Conservation (phyloP, 768 basidiomycete genomes). For the Leucocoprinus sp. region DNA sequence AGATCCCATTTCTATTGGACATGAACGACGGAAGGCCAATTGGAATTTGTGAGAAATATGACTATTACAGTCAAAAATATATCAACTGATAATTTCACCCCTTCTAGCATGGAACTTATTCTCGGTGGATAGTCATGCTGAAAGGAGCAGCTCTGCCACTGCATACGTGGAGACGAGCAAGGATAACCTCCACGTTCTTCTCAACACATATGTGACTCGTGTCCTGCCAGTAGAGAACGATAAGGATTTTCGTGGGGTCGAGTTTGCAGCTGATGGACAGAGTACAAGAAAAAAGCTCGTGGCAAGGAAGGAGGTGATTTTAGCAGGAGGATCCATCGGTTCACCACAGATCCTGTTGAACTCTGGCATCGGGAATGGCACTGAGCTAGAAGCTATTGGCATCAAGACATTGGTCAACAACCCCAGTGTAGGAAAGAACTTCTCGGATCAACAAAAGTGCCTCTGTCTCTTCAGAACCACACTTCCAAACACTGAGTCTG, state of each 20-base stretch:
- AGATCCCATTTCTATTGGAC: slow-evolving; percentile 11
- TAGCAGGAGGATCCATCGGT: slow-evolving; percentile 24
- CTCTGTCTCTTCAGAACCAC: background rate
- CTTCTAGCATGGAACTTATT: slow-evolving; percentile 9
- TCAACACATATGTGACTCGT: slow-evolving; percentile 13
- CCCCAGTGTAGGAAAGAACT: slow-evolving; percentile 16
- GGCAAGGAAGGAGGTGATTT: slow-evolving; percentile 23
- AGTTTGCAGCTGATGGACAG: slow-evolving; percentile 7
- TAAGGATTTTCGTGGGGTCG: slow-evolving; percentile 11
- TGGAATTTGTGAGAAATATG: slow-evolving; percentile 7
- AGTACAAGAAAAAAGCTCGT: slow-evolving; percentile 10
- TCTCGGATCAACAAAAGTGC: slow-evolving; percentile 14
- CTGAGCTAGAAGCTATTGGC: slow-evolving; percentile 12
- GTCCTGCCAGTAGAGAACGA: slow-evolving; percentile 5
- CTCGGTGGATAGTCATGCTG: slow-evolving; percentile 10
- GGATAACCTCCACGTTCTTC: slow-evolving; percentile 7
- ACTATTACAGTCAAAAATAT: background rate
- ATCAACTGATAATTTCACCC: background rate
- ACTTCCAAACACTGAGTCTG: slow-evolving; percentile 3
- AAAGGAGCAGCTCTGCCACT: slow-evolving; percentile 13
- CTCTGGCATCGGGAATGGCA: slow-evolving; percentile 18
- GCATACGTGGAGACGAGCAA: slow-evolving; percentile 7
- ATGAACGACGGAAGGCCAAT: slow-evolving; percentile 11
- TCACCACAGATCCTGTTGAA: slow-evolving; percentile 19
- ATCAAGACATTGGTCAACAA: slow-evolving; percentile 14